Percentiles rank a stretch among this genome's conserved stretches.
These are phyloP conservation scores for Buxus sempervirens DNA, from an alignment of 164 flowering plant genomes.

Conservation along the genomic window DNA sequence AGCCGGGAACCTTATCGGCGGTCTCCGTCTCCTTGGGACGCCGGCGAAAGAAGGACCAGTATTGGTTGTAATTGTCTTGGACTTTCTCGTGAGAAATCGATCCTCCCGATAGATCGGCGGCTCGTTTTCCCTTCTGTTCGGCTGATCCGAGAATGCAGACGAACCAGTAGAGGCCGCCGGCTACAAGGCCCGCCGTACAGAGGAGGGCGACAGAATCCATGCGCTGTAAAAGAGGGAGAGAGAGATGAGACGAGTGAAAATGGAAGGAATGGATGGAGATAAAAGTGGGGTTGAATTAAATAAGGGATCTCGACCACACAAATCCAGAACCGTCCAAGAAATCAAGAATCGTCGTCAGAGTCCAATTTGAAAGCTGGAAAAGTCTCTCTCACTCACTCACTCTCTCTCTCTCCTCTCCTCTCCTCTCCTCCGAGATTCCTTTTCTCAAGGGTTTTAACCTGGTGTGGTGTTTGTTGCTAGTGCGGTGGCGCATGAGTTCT, in stretches of 20 bases:
- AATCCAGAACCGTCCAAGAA: too few relatives aligned
- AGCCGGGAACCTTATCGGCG: conserved; percentile 77
- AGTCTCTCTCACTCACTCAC: too few relatives aligned
- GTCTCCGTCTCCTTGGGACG: conserved; percentile 85
- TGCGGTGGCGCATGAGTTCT: too few relatives aligned
- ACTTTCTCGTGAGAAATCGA: conserved; percentile 80
- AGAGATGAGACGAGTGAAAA: neutral
- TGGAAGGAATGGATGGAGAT: too few relatives aligned
- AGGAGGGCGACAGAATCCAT: conserved; percentile 65
- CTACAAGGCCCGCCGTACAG: conserved; percentile 55
- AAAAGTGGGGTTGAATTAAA: neutral
- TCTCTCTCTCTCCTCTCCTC: too few relatives aligned
- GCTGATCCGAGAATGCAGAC: conserved; percentile 83
- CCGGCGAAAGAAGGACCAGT: conserved; percentile 91
- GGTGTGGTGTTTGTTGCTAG: too few relatives aligned
- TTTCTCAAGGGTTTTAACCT: too few relatives aligned
- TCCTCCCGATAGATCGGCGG: conserved; percentile 81
- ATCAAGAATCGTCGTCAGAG: too few relatives aligned
- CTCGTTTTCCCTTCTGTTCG: conserved; percentile 76
- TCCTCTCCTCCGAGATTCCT: too few relatives aligned
- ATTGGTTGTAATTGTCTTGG: conserved; percentile 67
- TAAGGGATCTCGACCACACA: too few relatives aligned
- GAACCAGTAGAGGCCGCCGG: conserved; percentile 89
- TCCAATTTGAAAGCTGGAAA: too few relatives aligned
- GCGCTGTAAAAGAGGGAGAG: neutral